Percentiles rank a stretch among this genome's conserved stretches.
Conservation (phyloP, 2,329 filamentous ascomycete genomes). For the Zymoseptoria tritici region DNA sequence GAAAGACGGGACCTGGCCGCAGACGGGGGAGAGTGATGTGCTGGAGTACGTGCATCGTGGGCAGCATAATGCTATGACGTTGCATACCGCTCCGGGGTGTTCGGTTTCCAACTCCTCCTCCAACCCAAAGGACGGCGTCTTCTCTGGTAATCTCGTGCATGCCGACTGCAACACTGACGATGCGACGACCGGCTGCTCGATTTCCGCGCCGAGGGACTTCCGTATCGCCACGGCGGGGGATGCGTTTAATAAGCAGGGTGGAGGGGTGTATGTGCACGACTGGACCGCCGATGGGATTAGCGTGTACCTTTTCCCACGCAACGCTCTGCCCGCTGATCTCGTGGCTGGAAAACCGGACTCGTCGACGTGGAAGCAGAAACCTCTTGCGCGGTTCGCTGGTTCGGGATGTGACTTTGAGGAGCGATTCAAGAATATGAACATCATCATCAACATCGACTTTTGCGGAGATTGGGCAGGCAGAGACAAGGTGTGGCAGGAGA, state of each 20-base stretch:
- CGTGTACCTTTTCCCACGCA: slow-evolving; percentile 77
- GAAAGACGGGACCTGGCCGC: slow-evolving; percentile 30
- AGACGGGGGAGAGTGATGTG: slow-evolving; percentile 42
- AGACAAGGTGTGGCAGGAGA: slow-evolving; percentile 49
- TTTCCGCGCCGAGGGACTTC: slow-evolving; percentile 32
- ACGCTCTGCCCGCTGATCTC: slow-evolving; percentile 57
- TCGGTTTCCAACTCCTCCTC: slow-evolving; percentile 28
- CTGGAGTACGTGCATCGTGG: slow-evolving; percentile 42
- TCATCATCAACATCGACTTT: slow-evolving; percentile 77
- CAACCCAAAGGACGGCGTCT: slow-evolving; percentile 10
- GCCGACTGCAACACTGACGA: slow-evolving; percentile 28
- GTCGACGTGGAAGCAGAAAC: slow-evolving; percentile 54
- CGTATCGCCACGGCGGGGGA: slow-evolving; percentile 36
- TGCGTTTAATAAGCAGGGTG: slow-evolving; percentile 44
- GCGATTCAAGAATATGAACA: slow-evolving; percentile 64
- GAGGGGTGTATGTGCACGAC: slow-evolving; percentile 41
- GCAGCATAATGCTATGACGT: slow-evolving; percentile 38
- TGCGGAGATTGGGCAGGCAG: slow-evolving; percentile 81
- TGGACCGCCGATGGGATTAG: slow-evolving; percentile 67
- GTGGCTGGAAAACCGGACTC: slow-evolving; percentile 55
- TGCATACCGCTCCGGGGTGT: slow-evolving; percentile 42
- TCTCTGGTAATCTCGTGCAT: slow-evolving; percentile 16
- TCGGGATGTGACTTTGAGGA: slow-evolving; percentile 59
- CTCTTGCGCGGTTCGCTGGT: slow-evolving; percentile 60
- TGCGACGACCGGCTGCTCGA: slow-evolving; percentile 40